Conservation (phyloP, 306 rosid species). For the Rosa lucieae region DNA sequence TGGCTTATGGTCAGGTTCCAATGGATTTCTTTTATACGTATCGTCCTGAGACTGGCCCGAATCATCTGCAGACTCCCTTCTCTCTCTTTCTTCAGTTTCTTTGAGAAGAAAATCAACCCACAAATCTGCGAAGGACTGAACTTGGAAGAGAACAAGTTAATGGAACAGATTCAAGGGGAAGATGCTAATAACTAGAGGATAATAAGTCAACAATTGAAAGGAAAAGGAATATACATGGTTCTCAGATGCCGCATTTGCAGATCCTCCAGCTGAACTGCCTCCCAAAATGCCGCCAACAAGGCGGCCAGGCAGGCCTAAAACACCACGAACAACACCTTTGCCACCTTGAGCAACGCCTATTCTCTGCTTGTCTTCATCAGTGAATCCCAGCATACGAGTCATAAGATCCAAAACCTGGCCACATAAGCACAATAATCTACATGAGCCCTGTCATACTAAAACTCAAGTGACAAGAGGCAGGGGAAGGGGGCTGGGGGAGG, state of each 20-base stretch:
- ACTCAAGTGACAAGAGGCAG: neutral
- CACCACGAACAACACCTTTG: constrained; percentile 97
- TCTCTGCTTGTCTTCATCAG: constrained; percentile 88
- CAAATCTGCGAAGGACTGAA: constrained; percentile 96
- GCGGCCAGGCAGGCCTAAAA: constrained; percentile 90
- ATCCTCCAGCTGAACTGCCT: constrained; percentile 57
- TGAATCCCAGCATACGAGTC: constrained; percentile 97
- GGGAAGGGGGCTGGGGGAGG: neutral
- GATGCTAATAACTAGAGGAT: neutral
- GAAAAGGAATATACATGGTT: constrained; percentile 54
- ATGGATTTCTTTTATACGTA: constrained; percentile 31
- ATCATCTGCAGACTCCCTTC: constrained; percentile 51
- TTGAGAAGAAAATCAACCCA: constrained; percentile 99
- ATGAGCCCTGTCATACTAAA: constrained; percentile 15
- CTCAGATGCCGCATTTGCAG: constrained; percentile 57
- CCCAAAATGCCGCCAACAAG: constrained; percentile 92
- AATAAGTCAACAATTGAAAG: neutral
- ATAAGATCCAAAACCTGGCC: constrained; percentile 87
- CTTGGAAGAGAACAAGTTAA: constrained; percentile 16
- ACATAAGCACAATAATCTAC: constrained; percentile 15
- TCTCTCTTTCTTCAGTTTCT: constrained; percentile 87
- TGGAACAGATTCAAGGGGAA: neutral
- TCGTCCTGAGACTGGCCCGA: constrained; percentile 43
- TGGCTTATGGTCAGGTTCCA: constrained; percentile 35
- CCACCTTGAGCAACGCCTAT: constrained; percentile 89